Conservation (phyloP, 2,329 filamentous ascomycete species). For the Fusarium sambucinum region DNA sequence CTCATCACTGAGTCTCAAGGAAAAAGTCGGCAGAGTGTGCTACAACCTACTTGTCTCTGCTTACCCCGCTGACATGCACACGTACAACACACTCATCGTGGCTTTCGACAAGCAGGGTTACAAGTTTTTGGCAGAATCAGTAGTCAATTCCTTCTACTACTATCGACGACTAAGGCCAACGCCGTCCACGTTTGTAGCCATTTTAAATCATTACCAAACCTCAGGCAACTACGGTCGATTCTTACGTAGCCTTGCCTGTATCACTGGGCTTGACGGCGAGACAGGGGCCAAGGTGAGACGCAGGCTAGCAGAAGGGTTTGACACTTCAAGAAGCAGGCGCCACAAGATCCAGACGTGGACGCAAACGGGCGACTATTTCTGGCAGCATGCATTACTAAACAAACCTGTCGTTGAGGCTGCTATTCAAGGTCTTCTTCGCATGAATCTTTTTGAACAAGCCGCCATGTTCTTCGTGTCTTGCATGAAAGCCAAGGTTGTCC, state of each 20-base stretch:
- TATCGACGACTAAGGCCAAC: constrained; percentile 61
- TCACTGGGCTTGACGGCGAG: constrained; percentile 58
- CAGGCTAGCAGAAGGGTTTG: constrained; percentile 51
- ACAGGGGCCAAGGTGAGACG: constrained; percentile 57
- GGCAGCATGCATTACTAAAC: constrained; percentile 56
- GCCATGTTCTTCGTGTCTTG: constrained; percentile 57
- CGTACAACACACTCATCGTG: constrained; percentile 77
- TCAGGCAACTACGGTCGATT: constrained; percentile 58
- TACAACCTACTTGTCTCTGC: constrained; percentile 75
- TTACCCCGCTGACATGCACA: constrained; percentile 73
- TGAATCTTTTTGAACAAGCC: constrained; percentile 60
- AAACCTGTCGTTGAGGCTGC: constrained; percentile 59
- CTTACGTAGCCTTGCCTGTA: constrained; percentile 58
- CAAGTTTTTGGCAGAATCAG: constrained; percentile 63
- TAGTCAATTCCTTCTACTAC: constrained; percentile 65
- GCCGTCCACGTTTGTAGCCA: constrained; percentile 60
- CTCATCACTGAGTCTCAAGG: constrained; percentile 47
- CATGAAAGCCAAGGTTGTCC: constrained; percentile 52
- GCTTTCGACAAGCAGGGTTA: constrained; percentile 68
- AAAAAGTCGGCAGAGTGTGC: constrained; percentile 60
- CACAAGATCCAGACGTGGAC: constrained; percentile 38
- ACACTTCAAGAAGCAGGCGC: constrained; percentile 44
- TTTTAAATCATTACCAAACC: constrained; percentile 64
- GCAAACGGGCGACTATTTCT: constrained; percentile 53
- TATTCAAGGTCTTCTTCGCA: constrained; percentile 62